A percentile compares a stretch with the other conserved stretches of the same genome.
These are phyloP conservation scores for Phytophthora tentaculata DNA, from an alignment of 352 stramenopile species.

Conservation along the genomic window DNA sequence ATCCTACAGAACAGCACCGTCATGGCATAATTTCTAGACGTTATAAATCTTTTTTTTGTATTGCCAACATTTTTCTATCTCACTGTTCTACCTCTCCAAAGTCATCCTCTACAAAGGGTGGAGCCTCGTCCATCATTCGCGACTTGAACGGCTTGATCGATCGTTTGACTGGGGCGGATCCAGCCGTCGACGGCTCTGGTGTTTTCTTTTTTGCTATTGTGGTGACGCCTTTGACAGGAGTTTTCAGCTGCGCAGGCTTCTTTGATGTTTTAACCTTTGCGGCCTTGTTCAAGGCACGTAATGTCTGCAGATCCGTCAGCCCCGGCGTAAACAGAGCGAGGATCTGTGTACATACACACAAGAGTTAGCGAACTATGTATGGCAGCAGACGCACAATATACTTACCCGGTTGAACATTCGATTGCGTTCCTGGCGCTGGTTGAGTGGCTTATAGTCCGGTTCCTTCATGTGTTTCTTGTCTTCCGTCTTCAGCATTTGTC, in stretches of 20 bases:
- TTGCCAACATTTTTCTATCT: slow-evolving; percentile 18
- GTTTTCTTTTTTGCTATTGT: slow-evolving; percentile 54
- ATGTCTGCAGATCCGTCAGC: slow-evolving; percentile 69
- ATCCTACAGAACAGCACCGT: too few relatives aligned
- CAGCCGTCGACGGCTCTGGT: slow-evolving; percentile 15
- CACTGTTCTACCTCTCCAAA: slow-evolving; percentile 70
- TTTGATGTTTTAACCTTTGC: slow-evolving; percentile 66
- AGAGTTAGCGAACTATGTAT: slow-evolving; percentile 1
- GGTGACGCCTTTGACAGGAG: slow-evolving; percentile 26
- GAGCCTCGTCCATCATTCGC: slow-evolving; percentile 71
- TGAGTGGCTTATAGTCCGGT: slow-evolving; percentile 71
- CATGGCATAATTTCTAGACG: too few relatives aligned
- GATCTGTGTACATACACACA: slow-evolving; percentile 40
- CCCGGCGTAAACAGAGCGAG: slow-evolving; percentile 64
- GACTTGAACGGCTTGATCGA: slow-evolving; percentile 84
- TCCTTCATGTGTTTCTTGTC: slow-evolving; percentile 90
- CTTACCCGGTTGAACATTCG: slow-evolving; percentile 80
- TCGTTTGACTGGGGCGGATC: slow-evolving; percentile 46
- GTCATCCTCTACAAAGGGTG: slow-evolving; percentile 61
- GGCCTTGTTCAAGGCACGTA: slow-evolving; percentile 73
- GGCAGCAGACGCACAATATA: neutral
- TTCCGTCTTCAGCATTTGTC: slow-evolving; percentile 90
- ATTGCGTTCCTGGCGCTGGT: slow-evolving; percentile 85
- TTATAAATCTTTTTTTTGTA: neutral
- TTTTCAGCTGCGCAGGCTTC: slow-evolving; percentile 46